Percentiles rank a stretch among this genome's conserved stretches.
Evolutionary conservation across 768 basidiomycete species (phyloP).

Genomic region (Mycena albidolilacea): DNA sequence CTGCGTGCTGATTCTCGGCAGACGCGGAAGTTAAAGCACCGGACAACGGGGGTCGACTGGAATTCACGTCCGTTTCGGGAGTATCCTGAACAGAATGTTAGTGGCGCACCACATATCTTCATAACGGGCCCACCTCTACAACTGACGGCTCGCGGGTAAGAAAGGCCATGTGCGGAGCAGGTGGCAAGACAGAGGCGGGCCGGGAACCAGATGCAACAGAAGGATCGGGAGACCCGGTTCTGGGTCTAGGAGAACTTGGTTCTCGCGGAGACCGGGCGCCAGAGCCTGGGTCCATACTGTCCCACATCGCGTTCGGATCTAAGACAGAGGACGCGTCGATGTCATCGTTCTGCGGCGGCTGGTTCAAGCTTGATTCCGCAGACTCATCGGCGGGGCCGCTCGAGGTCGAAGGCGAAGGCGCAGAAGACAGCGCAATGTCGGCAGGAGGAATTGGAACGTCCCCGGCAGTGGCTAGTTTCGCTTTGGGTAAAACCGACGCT

Average conservation of each 20-base stretch:
- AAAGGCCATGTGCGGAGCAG: slow-evolving; percentile 28
- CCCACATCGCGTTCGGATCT: slow-evolving; percentile 33
- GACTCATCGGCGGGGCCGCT: not conserved
- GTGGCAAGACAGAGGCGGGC: not conserved
- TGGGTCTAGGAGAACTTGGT: not conserved
- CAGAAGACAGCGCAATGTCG: slow-evolving; percentile 17
- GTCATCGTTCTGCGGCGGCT: slow-evolving; percentile 9
- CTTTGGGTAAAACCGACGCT: slow-evolving; percentile 53
- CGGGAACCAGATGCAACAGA: not conserved
- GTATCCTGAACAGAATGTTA: slow-evolving; percentile 3
- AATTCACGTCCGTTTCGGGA: not conserved
- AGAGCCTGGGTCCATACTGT: slow-evolving; percentile 38
- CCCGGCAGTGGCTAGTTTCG: not conserved
- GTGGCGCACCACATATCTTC: not conserved
- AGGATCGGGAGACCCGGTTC: not conserved
- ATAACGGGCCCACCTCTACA: slow-evolving; percentile 19
- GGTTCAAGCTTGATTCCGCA: not conserved
- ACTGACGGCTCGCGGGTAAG: slow-evolving; percentile 9
- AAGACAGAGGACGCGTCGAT: not conserved
- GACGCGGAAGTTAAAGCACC: not conserved
- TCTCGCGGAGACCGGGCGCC: slow-evolving; percentile 10
- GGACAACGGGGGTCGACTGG: not conserved
- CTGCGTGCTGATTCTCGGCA: not conserved
- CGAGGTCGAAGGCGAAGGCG: slow-evolving; percentile 20
- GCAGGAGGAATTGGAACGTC: slow-evolving; percentile 11